phyloP scores from a whole-genome alignment of 2,329 filamentous ascomycete genomes.

The Fusarium nelsonii region DNA sequence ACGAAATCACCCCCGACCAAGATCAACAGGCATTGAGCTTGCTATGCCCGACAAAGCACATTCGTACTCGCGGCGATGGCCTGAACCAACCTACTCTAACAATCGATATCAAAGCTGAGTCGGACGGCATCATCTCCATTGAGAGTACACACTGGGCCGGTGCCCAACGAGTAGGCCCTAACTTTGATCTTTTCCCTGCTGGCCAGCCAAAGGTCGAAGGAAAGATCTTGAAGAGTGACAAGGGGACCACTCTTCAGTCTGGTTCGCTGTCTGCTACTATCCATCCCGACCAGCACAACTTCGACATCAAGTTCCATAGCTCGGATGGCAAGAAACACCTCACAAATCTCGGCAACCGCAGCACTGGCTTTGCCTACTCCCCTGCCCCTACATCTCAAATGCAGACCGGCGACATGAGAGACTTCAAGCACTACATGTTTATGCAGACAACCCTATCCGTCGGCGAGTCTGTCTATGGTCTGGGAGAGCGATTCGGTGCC shows the following conservation, averaged over 20 bases:
- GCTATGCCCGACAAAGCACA: slow-evolving; percentile 67
- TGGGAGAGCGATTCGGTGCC: slow-evolving; percentile 81
- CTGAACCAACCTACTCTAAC: slow-evolving; percentile 68
- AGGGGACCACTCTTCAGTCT: slow-evolving; percentile 54
- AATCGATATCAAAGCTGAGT: slow-evolving; percentile 53
- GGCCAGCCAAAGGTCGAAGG: slow-evolving; percentile 51
- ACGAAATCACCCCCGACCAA: slow-evolving; percentile 60
- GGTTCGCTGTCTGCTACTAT: slow-evolving; percentile 55
- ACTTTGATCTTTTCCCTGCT: slow-evolving; percentile 56
- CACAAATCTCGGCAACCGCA: slow-evolving; percentile 56
- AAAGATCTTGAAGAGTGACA: slow-evolving; percentile 49
- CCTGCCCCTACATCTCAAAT: slow-evolving; percentile 52
- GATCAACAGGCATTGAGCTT: slow-evolving; percentile 63
- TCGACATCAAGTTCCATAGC: slow-evolving; percentile 56
- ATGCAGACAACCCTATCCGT: slow-evolving; percentile 67
- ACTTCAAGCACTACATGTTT: slow-evolving; percentile 68
- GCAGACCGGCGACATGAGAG: slow-evolving; percentile 53
- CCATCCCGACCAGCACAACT: slow-evolving; percentile 53
- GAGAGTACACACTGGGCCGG: slow-evolving; percentile 57
- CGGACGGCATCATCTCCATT: slow-evolving; percentile 57
- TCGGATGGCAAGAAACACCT: slow-evolving; percentile 53
- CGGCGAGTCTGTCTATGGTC: slow-evolving; percentile 77
- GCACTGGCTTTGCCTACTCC: slow-evolving; percentile 56
- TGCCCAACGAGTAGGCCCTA: slow-evolving; percentile 53
- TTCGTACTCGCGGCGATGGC: slow-evolving; percentile 66